Conservation (phyloP, 352 stramenopile species). For the Pythium aristosporum region DNA sequence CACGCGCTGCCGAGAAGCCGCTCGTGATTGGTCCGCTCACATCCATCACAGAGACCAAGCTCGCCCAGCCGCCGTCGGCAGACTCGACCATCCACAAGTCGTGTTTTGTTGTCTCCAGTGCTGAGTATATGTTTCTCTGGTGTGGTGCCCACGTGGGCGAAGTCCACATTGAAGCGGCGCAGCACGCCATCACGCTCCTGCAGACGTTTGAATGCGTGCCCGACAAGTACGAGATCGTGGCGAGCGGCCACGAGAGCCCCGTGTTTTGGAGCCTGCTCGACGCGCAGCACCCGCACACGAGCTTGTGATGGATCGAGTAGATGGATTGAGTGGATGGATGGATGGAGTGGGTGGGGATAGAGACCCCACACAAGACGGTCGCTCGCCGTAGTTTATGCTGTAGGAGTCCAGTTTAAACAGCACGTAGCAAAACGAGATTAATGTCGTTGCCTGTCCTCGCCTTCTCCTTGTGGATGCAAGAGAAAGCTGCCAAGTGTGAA, state of each 20-base stretch:
- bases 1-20: constrained; percentile 39
- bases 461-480: not conserved
- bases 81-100: constrained; percentile 41
- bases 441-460: constrained; percentile 1
- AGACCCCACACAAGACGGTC: not conserved
- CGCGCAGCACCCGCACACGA: constrained; percentile 34
- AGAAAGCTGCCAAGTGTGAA: not conserved
- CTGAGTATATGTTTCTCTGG: constrained; percentile 84
- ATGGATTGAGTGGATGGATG: constrained; percentile 2
- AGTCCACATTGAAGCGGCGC: constrained; percentile 53
- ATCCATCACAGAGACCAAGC: constrained; percentile 47
- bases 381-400: constrained; percentile 8
- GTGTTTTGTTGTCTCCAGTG: constrained; percentile 70
- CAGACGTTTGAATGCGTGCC: constrained; percentile 78
- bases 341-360: not conserved
- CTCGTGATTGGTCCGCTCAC: constrained; percentile 60
- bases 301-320: constrained; percentile 11
- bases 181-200: constrained; percentile 60
- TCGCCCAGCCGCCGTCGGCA: constrained; percentile 47
- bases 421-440: constrained; percentile 7
- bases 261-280: constrained; percentile 73
- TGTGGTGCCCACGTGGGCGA: constrained; percentile 58
- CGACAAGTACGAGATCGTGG: constrained; percentile 67
- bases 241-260: constrained; percentile 64
- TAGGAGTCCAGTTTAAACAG: constrained; percentile 8